phyloP scores from a whole-genome alignment of 768 basidiomycete species.

The Boletus pseudopeckii region DNA sequence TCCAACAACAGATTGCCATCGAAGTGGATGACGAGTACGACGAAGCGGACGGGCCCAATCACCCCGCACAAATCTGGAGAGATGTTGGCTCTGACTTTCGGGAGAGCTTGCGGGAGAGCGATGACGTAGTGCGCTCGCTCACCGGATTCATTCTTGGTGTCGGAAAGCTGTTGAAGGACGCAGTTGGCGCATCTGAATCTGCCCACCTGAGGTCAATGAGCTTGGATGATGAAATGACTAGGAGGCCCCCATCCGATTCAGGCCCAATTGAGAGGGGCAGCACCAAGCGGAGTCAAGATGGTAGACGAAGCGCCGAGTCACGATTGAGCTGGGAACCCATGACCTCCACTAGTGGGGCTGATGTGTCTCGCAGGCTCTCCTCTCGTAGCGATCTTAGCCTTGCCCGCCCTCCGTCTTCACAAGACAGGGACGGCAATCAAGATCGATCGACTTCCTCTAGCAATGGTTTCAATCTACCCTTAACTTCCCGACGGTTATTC shows the following conservation, averaged over 20 bases:
- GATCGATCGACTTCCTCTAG: constrained; percentile 26
- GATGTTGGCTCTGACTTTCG: constrained; percentile 68
- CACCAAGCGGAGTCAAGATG: constrained; percentile 52
- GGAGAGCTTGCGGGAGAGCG: constrained; percentile 67
- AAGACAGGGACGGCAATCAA: constrained; percentile 29
- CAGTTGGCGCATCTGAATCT: constrained; percentile 31
- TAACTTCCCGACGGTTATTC: constrained; percentile 50
- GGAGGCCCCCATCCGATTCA: constrained; percentile 33
- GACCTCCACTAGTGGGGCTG: constrained; percentile 17
- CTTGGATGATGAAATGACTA: constrained; percentile 47
- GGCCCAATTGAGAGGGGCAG: constrained; percentile 36
- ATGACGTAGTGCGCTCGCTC: constrained; percentile 73
- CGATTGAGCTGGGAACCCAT: constrained; percentile 44
- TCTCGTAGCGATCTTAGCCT: constrained; percentile 22
- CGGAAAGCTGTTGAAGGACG: constrained; percentile 65
- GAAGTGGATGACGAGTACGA: constrained; percentile 56
- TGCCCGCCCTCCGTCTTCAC: constrained; percentile 25
- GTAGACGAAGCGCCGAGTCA: constrained; percentile 50
- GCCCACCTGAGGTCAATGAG: constrained; percentile 50
- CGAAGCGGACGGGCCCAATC: constrained; percentile 25
- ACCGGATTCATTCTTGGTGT: constrained; percentile 76
- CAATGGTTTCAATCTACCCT: constrained; percentile 21
- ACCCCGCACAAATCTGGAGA: constrained; percentile 61
- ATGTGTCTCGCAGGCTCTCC: constrained; percentile 28
- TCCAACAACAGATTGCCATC: constrained; percentile 72